These are phyloP conservation scores for Paecilomyces variotii DNA, from an alignment of 2,329 filamentous ascomycete species.

Conservation along the genomic window DNA sequence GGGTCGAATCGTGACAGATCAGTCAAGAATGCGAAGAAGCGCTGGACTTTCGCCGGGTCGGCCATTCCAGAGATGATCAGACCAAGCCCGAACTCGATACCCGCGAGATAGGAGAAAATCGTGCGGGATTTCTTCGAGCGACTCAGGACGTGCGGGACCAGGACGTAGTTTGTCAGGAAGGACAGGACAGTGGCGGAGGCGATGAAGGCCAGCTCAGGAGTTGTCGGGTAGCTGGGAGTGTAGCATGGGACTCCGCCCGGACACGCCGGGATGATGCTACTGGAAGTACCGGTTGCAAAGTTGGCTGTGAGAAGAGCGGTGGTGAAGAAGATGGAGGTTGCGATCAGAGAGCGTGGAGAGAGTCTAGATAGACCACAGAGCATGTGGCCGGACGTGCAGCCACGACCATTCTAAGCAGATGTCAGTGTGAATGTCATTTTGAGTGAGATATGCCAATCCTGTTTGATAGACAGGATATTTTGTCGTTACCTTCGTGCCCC, in stretches of 20 bases:
- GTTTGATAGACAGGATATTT: not conserved
- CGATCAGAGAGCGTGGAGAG: constrained; percentile 42
- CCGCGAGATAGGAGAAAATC: constrained; percentile 38
- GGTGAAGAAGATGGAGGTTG: constrained; percentile 39
- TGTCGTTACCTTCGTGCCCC: constrained; percentile 43
- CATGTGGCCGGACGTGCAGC: constrained; percentile 51
- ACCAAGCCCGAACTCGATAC: constrained; percentile 44
- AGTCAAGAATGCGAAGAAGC: constrained; percentile 41
- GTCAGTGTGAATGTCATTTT: not conserved
- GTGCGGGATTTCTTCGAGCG: constrained; percentile 24
- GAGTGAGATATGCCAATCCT: not conserved
- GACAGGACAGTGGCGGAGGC: constrained; percentile 21
- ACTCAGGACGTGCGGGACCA: constrained; percentile 22
- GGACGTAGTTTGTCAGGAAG: constrained; percentile 23
- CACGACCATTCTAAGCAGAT: constrained; percentile 34
- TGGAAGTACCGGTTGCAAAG: constrained; percentile 14
- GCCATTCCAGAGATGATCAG: constrained; percentile 47
- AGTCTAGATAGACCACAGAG: constrained; percentile 45
- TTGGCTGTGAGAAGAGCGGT: constrained; percentile 38
- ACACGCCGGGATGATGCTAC: constrained; percentile 35
- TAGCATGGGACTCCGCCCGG: constrained; percentile 37
- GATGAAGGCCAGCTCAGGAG: constrained; percentile 26
- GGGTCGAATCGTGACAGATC: constrained; percentile 42
- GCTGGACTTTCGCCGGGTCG: constrained; percentile 41
- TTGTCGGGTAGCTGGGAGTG: constrained; percentile 35